Evolutionary conservation across 495 filamentous ascomycete genomes (phyloP), one percentile per base, ranked within the genome.

Genomic region (Endocarpon pusillum): DNA sequence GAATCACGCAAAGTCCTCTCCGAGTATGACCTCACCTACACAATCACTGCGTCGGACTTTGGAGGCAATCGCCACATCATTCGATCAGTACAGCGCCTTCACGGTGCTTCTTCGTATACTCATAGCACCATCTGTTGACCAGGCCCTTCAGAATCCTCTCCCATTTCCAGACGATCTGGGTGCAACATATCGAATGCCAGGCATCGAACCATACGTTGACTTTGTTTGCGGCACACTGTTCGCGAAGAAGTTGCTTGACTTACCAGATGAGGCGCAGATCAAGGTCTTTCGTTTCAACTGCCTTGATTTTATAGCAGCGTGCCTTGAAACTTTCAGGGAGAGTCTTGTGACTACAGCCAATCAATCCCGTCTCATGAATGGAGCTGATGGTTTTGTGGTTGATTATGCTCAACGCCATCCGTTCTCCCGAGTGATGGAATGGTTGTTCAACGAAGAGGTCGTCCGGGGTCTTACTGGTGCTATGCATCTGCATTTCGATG

Each of bases 381-480:
- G 64, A 71, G 27, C 28, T 59, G 78, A 20, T 75, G 74, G 2
- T 76, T 73, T 14, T 15, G 54, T 96, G 18, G 62, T 70, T 30
- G 62, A 63, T 11, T 99, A 99, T 44, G 67, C 83, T 36, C 69
- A 73, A 4, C 64, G 94, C 17, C 89, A 99, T 55, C 84, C 89
- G 6, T 94, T 94, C 44, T 73, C 79, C 14, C 71, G 89, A 23
- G 80, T 85, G 16, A 89, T 93, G 73, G 91, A 96, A 51, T 96
- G 91, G 81, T 66, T 96, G 51, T 94, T 92, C 49, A 93, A 92
- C 44, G 81, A 89, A 42, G 82, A 81, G 41, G 82, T 93, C 17
- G 66, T 93, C 35, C 66, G 66, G 40, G 71, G 73, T 15, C 53
- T 99, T 10, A 84, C 94, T 47, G 62, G 71, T 33, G 71, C 74